These are phyloP conservation scores for Arachnopeziza araneosa DNA, from an alignment of 2,329 filamentous ascomycete species.

Conservation along the genomic window DNA sequence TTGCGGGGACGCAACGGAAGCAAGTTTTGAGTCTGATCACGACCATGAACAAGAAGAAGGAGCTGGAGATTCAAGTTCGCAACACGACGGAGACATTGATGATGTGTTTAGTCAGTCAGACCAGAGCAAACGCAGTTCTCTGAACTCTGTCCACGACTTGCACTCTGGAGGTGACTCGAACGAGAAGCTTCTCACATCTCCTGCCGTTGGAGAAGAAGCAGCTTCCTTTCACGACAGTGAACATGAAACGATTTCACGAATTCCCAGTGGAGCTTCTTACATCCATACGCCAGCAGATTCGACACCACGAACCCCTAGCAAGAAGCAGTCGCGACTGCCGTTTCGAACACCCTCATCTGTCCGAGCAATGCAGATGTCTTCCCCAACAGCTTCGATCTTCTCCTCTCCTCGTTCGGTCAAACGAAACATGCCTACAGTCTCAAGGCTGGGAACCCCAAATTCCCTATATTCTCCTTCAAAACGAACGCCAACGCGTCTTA, in stretches of 20 bases:
- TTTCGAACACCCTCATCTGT: constrained; percentile 67
- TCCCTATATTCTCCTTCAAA: constrained; percentile 22
- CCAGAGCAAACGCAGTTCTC: constrained; percentile 17
- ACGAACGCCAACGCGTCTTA: constrained; percentile 51
- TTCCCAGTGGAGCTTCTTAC: constrained; percentile 29
- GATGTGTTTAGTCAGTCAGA: constrained; percentile 29
- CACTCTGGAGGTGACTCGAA: constrained; percentile 20
- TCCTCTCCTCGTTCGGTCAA: constrained; percentile 52
- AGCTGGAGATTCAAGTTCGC: constrained; percentile 26
- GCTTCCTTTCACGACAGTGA: constrained; percentile 14
- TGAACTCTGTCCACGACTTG: constrained; percentile 25
- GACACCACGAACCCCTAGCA: constrained; percentile 34
- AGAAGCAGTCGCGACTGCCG: constrained; percentile 54
- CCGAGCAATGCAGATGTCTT: constrained; percentile 66
- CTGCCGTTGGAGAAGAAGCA: constrained; percentile 26
- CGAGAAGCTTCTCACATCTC: constrained; percentile 25
- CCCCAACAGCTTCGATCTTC: constrained; percentile 52
- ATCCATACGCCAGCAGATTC: constrained; percentile 31
- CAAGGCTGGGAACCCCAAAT: constrained; percentile 50
- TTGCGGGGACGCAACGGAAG: constrained; percentile 12
- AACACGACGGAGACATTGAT: constrained; percentile 31
- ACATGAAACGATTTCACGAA: constrained; percentile 42
- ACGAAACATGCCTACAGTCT: constrained; percentile 43
- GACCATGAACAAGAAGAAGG: constrained; percentile 20
- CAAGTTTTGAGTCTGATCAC: not conserved